Evolutionary conservation across 495 filamentous ascomycete genomes (phyloP).

Genomic region (Ascodesmis nigricans): DNA sequence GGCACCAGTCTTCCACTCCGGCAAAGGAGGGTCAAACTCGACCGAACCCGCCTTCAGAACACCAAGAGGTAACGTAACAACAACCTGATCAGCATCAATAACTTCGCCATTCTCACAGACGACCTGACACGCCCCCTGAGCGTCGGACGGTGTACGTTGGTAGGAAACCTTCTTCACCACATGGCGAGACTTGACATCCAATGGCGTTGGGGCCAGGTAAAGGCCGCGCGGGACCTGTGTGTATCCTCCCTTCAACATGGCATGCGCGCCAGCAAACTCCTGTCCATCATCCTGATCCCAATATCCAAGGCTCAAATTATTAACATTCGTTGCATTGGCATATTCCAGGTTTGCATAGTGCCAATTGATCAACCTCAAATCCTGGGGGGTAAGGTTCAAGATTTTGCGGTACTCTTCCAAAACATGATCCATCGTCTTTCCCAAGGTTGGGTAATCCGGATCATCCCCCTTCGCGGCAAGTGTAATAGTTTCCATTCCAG

Average conservation of each 20-base stretch:
- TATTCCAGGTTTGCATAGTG: conserved; percentile 97
- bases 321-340: conserved; percentile 73
- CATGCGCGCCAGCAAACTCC: conserved; percentile 86
- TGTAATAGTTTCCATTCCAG: conserved; percentile 44
- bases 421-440: conserved; percentile 72
- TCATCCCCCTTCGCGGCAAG: conserved; percentile 42
- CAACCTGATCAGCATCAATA: conserved; percentile 63
- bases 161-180: conserved; percentile 51
- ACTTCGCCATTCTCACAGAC: conserved; percentile 58
- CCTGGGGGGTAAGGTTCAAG: conserved; percentile 60
- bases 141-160: conserved; percentile 23
- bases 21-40: conserved; percentile 61
- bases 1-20: conserved; percentile 59
- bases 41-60: conserved; percentile 61
- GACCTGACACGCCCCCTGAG: conserved; percentile 29
- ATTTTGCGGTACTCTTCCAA: conserved; percentile 68
- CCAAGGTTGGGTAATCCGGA: conserved; percentile 47
- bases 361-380: conserved; percentile 87
- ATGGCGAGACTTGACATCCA: conserved; percentile 58
- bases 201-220: conserved; percentile 44
- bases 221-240: conserved; percentile 72
- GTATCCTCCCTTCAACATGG: conserved; percentile 81
- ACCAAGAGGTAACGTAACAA: conserved; percentile 72
- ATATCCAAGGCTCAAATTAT: conserved; percentile 64
- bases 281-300: conserved; percentile 97